Percentiles rank a stretch among this genome's conserved stretches.
Conservation (phyloP, 139 green algal species). For the Closterium sp. region DNA sequence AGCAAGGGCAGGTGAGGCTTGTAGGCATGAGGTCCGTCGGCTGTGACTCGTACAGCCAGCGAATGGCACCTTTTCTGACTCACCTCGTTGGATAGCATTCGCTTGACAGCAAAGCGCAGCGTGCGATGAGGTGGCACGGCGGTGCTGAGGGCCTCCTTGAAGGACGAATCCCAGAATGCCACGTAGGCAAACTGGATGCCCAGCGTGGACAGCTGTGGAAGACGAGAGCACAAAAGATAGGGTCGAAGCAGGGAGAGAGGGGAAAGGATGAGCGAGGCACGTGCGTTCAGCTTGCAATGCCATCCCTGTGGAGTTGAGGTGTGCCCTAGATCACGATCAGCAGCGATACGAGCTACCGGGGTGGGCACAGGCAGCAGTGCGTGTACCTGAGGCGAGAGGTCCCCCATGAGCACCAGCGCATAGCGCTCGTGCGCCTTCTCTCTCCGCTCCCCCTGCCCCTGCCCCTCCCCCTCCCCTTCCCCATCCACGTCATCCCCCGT, state of each 20-base stretch:
- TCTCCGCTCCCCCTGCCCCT: neutral
- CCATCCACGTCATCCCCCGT: neutral
- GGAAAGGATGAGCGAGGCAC: neutral
- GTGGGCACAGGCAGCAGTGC: too few species aligned
- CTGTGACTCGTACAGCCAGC: too few species aligned
- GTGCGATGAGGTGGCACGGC: constrained; percentile 23
- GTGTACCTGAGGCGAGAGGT: constrained; percentile 15
- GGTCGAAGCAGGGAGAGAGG: neutral
- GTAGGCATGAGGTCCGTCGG: neutral
- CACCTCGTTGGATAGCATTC: constrained; percentile 19
- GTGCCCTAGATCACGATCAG: neutral
- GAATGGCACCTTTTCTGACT: neutral
- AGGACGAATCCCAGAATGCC: constrained; percentile 1
- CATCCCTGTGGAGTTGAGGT: neutral
- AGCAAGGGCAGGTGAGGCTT: neutral
- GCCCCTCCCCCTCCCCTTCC: neutral
- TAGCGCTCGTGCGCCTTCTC: neutral
- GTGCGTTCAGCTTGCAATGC: neutral
- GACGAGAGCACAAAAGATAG: neutral
- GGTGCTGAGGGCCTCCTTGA: constrained; percentile 14
- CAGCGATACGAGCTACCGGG: neutral
- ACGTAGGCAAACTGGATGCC: constrained; percentile 31
- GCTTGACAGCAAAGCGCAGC: constrained; percentile 27
- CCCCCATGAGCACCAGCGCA: constrained; percentile 27
- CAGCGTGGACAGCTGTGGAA: constrained; percentile 21